phyloP scores from a whole-genome alignment of 306 rosid species.

The Quercus mongolica region DNA sequence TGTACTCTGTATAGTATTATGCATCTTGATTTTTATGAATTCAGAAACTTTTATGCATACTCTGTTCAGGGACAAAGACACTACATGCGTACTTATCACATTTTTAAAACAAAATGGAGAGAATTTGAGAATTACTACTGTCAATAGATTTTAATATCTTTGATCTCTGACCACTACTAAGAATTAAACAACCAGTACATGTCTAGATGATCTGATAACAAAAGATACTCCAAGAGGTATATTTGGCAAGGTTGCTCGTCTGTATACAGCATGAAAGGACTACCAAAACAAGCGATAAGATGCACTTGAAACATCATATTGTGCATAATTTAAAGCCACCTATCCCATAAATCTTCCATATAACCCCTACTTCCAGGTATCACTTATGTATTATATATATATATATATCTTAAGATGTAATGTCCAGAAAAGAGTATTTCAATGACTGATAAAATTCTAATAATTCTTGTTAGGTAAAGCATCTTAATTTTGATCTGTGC shows the following conservation, averaged over 20 bases:
- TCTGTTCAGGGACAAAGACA: background rate
- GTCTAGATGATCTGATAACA: background rate
- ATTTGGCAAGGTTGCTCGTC: background rate
- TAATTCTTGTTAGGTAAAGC: background rate
- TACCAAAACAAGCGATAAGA: background rate
- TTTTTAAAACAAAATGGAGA: background rate
- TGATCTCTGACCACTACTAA: background rate
- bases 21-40: background rate
- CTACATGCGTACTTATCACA: background rate
- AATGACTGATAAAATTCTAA: background rate
- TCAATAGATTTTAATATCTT: background rate
- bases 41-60: background rate
- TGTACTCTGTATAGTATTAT: background rate
- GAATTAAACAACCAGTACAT: background rate
- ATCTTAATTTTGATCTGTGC: background rate
- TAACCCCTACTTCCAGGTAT: too few relatives aligned
- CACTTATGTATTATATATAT: too few relatives aligned
- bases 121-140: background rate
- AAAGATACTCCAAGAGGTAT: background rate
- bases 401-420: background rate
- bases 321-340: background rate
- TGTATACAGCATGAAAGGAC: background rate
- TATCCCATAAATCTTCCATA: too few relatives aligned
- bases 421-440: background rate
- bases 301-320: background rate